Conservation (phyloP, 2,329 filamentous ascomycete species). For the Calonectria hawksworthii region DNA sequence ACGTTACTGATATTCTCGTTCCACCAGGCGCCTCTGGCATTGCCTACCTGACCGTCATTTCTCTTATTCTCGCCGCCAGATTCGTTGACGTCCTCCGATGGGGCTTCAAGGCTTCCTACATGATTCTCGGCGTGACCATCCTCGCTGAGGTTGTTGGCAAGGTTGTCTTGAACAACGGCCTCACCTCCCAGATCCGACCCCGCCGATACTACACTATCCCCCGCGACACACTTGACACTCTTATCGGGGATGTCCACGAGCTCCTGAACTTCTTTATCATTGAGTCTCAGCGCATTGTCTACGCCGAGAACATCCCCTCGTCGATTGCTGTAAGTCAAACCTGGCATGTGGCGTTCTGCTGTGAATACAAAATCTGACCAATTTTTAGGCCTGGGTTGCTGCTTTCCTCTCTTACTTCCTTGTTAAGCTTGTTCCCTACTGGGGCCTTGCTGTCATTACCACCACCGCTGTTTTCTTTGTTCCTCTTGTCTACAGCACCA, state of each 20-base stretch:
- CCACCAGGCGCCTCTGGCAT: constrained; percentile 72
- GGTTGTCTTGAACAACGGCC: constrained; percentile 70
- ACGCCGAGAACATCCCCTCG: constrained; percentile 74
- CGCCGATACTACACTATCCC: constrained; percentile 77
- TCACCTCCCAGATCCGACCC: constrained; percentile 76
- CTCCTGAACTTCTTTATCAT: constrained; percentile 81
- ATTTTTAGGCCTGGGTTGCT: constrained; percentile 66
- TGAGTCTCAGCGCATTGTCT: constrained; percentile 77
- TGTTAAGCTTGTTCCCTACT: constrained; percentile 78
- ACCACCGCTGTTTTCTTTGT: constrained; percentile 72
- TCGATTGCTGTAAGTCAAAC: constrained; percentile 69
- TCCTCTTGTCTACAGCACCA: constrained; percentile 75
- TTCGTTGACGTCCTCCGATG: constrained; percentile 78
- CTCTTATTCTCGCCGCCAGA: constrained; percentile 72
- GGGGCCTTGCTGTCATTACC: constrained; percentile 74
- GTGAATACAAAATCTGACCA: constrained; percentile 33
- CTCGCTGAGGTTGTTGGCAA: constrained; percentile 74
- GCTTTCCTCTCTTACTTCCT: constrained; percentile 78
- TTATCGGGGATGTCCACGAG: constrained; percentile 76
- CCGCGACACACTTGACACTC: constrained; percentile 70
- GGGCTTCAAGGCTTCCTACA: constrained; percentile 75
- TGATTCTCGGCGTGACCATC: constrained; percentile 72
- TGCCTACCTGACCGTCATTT: constrained; percentile 71
- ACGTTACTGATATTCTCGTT: constrained; percentile 32
- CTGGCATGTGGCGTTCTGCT: constrained; percentile 28